A percentile compares a stretch with the other conserved stretches of the same genome.
Evolutionary conservation across 805 yeast genomes (phyloP).

Genomic region (Candida koratica): DNA sequence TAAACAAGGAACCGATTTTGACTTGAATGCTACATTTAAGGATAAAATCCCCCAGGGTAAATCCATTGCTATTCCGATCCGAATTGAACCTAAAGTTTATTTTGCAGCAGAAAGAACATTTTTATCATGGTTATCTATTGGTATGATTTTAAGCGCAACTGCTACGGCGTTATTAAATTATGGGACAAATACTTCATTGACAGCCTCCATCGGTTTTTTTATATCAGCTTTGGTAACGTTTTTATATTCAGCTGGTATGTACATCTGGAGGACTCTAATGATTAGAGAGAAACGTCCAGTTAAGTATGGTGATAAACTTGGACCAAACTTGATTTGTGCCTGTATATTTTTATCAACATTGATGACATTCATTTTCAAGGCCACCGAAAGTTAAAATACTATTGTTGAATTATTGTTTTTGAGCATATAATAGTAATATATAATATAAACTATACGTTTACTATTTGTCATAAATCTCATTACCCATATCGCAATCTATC

Average conservation of each 20-base stretch:
- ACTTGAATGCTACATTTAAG: constrained; percentile 41
- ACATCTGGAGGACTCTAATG: constrained; percentile 76
- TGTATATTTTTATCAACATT: constrained; percentile 69
- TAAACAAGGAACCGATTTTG: constrained; percentile 43
- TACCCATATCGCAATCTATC: constrained; percentile 29
- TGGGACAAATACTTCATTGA: constrained; percentile 68
- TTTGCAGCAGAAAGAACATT: constrained; percentile 97
- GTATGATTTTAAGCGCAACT: constrained; percentile 82
- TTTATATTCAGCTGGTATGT: constrained; percentile 65
- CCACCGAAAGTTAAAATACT: too few relatives aligned
- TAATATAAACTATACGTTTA: constrained; percentile 4
- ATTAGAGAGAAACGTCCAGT: constrained; percentile 81
- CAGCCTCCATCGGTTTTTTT: constrained; percentile 85
- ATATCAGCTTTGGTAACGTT: constrained; percentile 72
- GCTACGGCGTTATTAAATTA: constrained; percentile 82
- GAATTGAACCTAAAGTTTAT: constrained; percentile 98
- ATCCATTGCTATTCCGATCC: constrained; percentile 83
- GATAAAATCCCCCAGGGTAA: constrained; percentile 84
- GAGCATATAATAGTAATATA: constrained; percentile 3
- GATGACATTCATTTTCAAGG: constrained; percentile 54
- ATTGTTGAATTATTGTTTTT: background rate
- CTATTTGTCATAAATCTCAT: background rate
- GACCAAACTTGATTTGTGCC: constrained; percentile 79
- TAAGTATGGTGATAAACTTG: constrained; percentile 80
- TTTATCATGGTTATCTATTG: constrained; percentile 88